Conservation (phyloP, 2,329 filamentous ascomycete genomes). For the Fusarium brevicatenulatum region DNA sequence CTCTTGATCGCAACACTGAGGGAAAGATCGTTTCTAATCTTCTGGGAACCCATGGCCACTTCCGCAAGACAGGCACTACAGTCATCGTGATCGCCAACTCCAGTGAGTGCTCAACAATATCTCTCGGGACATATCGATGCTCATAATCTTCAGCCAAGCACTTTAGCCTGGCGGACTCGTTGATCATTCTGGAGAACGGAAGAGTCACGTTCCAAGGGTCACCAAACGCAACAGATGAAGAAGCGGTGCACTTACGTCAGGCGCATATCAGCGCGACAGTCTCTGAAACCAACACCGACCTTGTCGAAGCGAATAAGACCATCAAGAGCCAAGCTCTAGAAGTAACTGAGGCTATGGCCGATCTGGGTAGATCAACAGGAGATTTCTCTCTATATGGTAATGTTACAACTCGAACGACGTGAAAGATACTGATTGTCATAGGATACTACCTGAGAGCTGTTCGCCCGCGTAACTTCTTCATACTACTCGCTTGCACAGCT, state of each 20-base stretch:
- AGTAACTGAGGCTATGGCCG: background rate
- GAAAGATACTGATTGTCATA: background rate
- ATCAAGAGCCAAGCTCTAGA: background rate
- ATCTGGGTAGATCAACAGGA: background rate
- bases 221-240: background rate
- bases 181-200: background rate
- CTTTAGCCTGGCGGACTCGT: background rate
- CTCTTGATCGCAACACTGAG: background rate
- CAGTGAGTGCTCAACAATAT: background rate
- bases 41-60: background rate
- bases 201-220: background rate
- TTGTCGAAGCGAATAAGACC: background rate
- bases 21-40: background rate
- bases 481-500: background rate
- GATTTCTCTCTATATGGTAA: background rate
- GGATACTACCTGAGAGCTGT: background rate
- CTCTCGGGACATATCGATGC: background rate
- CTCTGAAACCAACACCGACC: rapidly evolving
- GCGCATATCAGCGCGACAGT: no score
- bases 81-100: background rate
- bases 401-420: rapidly evolving
- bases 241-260: background rate
- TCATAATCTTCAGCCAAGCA: background rate
- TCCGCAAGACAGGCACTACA: background rate
- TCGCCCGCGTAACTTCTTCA: background rate